Evolutionary conservation across 2,329 filamentous ascomycete genomes (phyloP), one percentile per base, ranked within the genome.

Genomic region (Ramularia collo-cygni): DNA sequence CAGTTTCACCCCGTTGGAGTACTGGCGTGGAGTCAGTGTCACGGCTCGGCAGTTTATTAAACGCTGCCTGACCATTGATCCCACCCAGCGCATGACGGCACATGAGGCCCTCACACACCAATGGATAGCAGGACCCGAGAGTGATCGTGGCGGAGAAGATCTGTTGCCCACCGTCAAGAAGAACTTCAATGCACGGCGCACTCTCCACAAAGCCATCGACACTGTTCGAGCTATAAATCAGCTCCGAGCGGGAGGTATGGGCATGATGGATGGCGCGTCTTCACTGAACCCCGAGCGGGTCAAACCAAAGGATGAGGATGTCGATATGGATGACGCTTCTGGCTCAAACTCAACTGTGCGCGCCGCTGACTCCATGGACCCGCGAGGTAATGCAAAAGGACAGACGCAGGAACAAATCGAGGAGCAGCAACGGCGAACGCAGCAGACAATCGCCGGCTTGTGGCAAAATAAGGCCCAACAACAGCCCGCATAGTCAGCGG

Each of bases 1-100:
- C 71, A 85, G 80, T 59, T 98, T 96, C 65, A 90, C 86, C 3
- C 92, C 92, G 1, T 68, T 85, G 46, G 90, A 95, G 62, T 96
- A 96, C 73, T 98, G 92, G 92, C 84, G 89, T 47, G 87, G 86
- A 45, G 90, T 98, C 47, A 94, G 87, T 16, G 74, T 81, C 37
- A 76, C 79, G 35, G 69, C 90, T 29, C 85, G 93, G 57, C 85
- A 94, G 53, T 98, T 98, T 65, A 95, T 98, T 67, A 80, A 82
- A 53, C 76, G 80, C 48, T 98, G 92, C 61, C 73, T 98, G 39
- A 96, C 92, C 28, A 83, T 95, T 59, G 89, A 96, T 60, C 85
- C 89, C 2, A 76, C 76, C 43, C 76, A 80, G 52, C 85, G 92
- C 54, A 92, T 96, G 77, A 95, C 90, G 1, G 84, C 90, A 7